phyloP scores from a whole-genome alignment of 2,329 filamentous ascomycete species.

The Aspergillus latus region DNA sequence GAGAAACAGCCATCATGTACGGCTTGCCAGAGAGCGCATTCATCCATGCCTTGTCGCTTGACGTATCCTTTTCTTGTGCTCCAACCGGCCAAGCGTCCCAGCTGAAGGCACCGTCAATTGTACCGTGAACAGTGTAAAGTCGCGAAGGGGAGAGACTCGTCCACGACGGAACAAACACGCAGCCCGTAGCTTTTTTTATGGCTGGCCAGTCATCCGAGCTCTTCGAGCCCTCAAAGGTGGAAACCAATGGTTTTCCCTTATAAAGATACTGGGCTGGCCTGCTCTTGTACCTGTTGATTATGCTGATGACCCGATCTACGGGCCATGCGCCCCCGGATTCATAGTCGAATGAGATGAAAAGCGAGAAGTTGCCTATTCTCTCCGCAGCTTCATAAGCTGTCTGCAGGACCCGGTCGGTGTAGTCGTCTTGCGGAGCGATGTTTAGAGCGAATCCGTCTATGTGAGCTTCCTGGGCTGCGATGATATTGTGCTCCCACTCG shows the following conservation, averaged over 20 bases:
- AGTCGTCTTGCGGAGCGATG: conserved; percentile 25
- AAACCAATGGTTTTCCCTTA: conserved; percentile 37
- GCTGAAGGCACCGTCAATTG: conserved; percentile 42
- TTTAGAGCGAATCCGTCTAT: conserved; percentile 36
- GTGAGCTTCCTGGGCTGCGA: conserved; percentile 29
- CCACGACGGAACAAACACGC: conserved; percentile 48
- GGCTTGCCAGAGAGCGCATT: conserved; percentile 37
- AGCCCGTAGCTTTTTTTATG: conserved; percentile 41
- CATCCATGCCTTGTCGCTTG: conserved; percentile 44
- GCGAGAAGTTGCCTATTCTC: conserved; percentile 26
- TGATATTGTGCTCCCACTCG: conserved; percentile 28
- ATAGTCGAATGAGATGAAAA: conserved; percentile 40
- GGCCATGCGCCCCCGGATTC: conserved; percentile 31
- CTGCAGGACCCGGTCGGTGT: conserved; percentile 29
- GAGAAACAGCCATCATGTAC: conserved; percentile 57
- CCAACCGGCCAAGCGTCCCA: conserved; percentile 48
- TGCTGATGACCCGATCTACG: conserved; percentile 25
- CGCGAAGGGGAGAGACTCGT: conserved; percentile 31
- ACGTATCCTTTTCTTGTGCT: conserved; percentile 38
- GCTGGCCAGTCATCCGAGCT: conserved; percentile 43
- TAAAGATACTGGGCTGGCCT: conserved; percentile 29
- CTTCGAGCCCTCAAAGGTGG: conserved; percentile 45
- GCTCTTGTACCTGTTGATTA: conserved; percentile 28
- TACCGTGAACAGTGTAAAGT: conserved; percentile 29
- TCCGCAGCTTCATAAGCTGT: conserved; percentile 31